Evolutionary conservation across 148 eudicot genomes (phyloP), one percentile per base, ranked within the genome.

Genomic region (Linanthus parryae): DNA sequence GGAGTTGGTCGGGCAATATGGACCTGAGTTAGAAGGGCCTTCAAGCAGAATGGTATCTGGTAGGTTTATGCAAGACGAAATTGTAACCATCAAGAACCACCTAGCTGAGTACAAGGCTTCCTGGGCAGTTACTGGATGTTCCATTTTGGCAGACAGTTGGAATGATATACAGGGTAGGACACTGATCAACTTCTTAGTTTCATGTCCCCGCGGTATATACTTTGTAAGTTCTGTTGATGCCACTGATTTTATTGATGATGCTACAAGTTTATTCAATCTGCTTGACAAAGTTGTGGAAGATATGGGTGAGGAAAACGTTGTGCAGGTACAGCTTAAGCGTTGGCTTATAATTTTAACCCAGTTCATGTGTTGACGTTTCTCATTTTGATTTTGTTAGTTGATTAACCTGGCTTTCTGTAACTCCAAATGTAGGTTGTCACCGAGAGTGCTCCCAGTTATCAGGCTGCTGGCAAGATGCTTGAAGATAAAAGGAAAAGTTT

Each of bases 111-210:
- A 78, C 23, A 85, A 72, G 61, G 69, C 95, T 57, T 90, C 95
- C 27, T 90, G 97, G 97, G 65, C 84, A 42, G 78, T 78, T 40
- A 85, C 97, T 65, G 97, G 97, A 31, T 83, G 95, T 68, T 90
- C 97, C 18, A 80, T 90, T 53, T 66, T 90, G 81, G 95, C 88
- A 43, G 97, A 90, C 72, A 78, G 85, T 73, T 90, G 97, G 97
- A 81, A 54, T 70, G 81, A 83, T 69, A 52, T 56, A 16, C 85
- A 75, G 36, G 78, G 72, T 47, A 80, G 85, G 70, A 78, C 72
- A 60, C 49, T 82, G 25, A 80, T 85, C 26, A 85, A 83, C 59
- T 70, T 90, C 54, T 54, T 90, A 66, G 95, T 76, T 42, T 90
- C 95, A 25, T 90, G 97, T 64, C 97, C 97, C 44, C 92, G 88